Percentiles rank a stretch among this genome's conserved stretches.
Conservation (phyloP, 352 stramenopile genomes). For the Phytophthora cryptogea region DNA sequence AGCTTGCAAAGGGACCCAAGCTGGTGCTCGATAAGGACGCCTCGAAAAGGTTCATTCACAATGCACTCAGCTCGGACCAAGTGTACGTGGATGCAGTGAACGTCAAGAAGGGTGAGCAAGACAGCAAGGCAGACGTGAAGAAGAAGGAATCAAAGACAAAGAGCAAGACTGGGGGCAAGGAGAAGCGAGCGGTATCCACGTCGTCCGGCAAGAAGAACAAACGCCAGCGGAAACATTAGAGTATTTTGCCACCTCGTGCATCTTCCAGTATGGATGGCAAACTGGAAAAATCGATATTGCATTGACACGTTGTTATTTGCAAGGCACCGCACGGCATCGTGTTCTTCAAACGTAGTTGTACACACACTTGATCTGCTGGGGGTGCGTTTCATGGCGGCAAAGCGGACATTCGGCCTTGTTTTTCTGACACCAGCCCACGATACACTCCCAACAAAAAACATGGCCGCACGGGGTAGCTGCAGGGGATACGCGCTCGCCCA, state of each 20-base stretch:
- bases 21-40: slow-evolving; percentile 80
- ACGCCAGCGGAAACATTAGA: slow-evolving; percentile 52
- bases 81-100: slow-evolving; percentile 78
- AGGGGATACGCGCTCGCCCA: slow-evolving; percentile 73
- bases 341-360: slow-evolving; percentile 86
- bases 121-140: slow-evolving; percentile 8
- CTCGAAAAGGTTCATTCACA: slow-evolving; percentile 85
- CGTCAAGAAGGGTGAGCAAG: slow-evolving; percentile 45
- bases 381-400: slow-evolving; percentile 83
- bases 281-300: slow-evolving; percentile 27
- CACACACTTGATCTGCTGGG: slow-evolving; percentile 91
- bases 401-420: slow-evolving; percentile 92
- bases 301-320: slow-evolving; percentile 32
- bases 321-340: not conserved
- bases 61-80: slow-evolving; percentile 83
- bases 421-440: slow-evolving; percentile 93
- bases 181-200: slow-evolving; percentile 30
- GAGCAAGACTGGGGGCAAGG: slow-evolving; percentile 49
- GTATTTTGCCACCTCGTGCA: slow-evolving; percentile 3
- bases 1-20: slow-evolving; percentile 75
- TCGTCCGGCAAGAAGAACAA: slow-evolving; percentile 56
- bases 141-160: slow-evolving; percentile 21
- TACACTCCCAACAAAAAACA: slow-evolving; percentile 93
- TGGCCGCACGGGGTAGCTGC: slow-evolving; percentile 89
- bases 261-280: not conserved